Evolutionary conservation across 164 flowering plant species (phyloP).

Genomic region (Kalanchoe fedtschenkoi): DNA sequence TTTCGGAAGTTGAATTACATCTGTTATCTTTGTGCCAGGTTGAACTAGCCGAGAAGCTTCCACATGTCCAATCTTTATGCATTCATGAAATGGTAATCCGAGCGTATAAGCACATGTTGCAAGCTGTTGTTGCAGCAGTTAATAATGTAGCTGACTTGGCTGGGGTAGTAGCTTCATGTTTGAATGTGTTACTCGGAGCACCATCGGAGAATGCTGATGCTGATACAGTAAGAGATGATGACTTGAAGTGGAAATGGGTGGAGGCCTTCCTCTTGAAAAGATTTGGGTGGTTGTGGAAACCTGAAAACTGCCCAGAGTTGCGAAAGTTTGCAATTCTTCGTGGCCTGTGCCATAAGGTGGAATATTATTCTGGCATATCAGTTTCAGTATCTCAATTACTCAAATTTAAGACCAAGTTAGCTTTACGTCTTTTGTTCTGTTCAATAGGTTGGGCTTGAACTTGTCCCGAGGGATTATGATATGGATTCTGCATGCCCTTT

Average conservation of each 20-base stretch:
- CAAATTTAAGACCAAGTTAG: not conserved
- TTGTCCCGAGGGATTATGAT: slow-evolving; percentile 86
- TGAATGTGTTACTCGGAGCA: slow-evolving; percentile 72
- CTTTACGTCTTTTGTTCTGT: not conserved
- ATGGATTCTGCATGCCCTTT: slow-evolving; percentile 70
- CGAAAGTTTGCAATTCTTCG: slow-evolving; percentile 81
- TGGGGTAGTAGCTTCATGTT: slow-evolving; percentile 54
- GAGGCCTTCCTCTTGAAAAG: slow-evolving; percentile 67
- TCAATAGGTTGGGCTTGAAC: slow-evolving; percentile 85
- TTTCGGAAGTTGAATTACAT: not conserved
- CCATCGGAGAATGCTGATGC: slow-evolving; percentile 35
- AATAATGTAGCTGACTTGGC: slow-evolving; percentile 47
- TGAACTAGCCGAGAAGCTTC: slow-evolving; percentile 89
- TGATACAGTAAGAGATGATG: slow-evolving; percentile 23
- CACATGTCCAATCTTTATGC: slow-evolving; percentile 92
- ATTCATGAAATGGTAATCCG: slow-evolving; percentile 91
- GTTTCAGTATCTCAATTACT: not conserved
- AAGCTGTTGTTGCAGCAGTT: slow-evolving; percentile 75
- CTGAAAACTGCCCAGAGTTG: slow-evolving; percentile 37
- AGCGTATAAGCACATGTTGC: slow-evolving; percentile 81
- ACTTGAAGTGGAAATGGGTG: slow-evolving; percentile 77
- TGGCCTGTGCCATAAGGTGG: slow-evolving; percentile 86
- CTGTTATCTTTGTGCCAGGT: slow-evolving; percentile 32
- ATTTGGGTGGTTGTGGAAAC: slow-evolving; percentile 64
- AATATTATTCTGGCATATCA: not conserved